These are phyloP conservation scores for Saprolegnia parasitica DNA, from an alignment of 352 stramenopile genomes.

Conservation along the genomic window DNA sequence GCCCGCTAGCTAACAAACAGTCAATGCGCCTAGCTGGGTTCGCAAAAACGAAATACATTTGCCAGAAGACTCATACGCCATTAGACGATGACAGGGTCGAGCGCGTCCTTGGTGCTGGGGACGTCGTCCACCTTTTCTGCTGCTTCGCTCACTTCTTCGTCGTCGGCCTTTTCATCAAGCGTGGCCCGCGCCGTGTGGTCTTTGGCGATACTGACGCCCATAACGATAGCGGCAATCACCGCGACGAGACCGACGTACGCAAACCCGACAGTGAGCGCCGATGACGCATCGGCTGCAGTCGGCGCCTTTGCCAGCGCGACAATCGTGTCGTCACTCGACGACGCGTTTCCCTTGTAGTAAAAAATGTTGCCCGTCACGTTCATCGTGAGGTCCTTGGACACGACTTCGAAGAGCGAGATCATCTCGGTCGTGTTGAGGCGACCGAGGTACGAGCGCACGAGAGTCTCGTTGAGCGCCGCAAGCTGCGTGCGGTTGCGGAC, in stretches of 20 bases:
- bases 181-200: not conserved
- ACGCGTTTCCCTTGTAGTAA: not conserved
- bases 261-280: not conserved
- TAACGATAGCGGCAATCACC: not conserved
- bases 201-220: not conserved
- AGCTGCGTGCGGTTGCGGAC: conserved; percentile 1
- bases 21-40: too few species aligned
- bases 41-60: too few species aligned
- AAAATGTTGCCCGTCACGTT: conserved; percentile 2
- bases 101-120: too few species aligned
- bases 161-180: not conserved
- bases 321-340: not conserved
- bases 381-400: not conserved
- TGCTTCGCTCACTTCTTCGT: not conserved
- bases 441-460: not conserved
- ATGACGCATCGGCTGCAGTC: not conserved
- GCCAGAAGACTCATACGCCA: too few species aligned
- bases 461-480: not conserved
- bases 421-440: not conserved
- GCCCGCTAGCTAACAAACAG: too few species aligned
- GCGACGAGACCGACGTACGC: not conserved
- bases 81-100: too few species aligned
- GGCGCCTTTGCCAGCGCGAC: not conserved
- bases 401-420: not conserved
- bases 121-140: conserved; percentile 1